A percentile compares a stretch with the other conserved stretches of the same genome.
These are phyloP conservation scores for Nymphaea colorata DNA, from an alignment of 164 flowering plant species.

Conservation along the genomic window DNA sequence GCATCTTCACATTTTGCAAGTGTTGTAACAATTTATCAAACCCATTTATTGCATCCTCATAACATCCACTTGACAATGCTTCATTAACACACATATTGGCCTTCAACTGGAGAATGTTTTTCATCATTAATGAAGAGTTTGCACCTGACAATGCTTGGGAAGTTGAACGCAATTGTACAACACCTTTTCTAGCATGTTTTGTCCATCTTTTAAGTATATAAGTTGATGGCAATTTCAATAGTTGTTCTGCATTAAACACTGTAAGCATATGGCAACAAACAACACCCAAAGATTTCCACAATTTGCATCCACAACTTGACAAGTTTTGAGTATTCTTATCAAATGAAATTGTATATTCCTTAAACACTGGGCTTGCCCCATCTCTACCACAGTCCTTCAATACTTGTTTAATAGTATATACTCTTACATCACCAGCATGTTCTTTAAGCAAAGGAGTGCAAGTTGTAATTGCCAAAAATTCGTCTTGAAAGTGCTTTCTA, in stretches of 20 bases:
- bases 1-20: too few species aligned
- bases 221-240: not conserved
- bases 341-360: not conserved
- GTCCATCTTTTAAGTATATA: slow-evolving; percentile 2
- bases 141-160: not conserved
- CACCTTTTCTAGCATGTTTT: not conserved
- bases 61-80: too few species aligned
- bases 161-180: not conserved
- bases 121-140: not conserved
- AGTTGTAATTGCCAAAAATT: not conserved
- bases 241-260: not conserved
- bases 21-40: too few species aligned
- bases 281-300: not conserved
- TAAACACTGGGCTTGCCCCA: too few species aligned
- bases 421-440: not conserved
- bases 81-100: not conserved
- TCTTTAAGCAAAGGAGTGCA: not conserved
- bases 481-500: not conserved
- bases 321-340: not conserved
- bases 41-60: too few species aligned
- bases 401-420: not conserved
- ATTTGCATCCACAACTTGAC: not conserved
- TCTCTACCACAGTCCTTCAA: not conserved
- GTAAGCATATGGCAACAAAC: not conserved
- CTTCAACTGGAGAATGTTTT: not conserved